Evolutionary conservation across 805 yeast genomes (phyloP).

Genomic region (Cyberlindnera americana): DNA sequence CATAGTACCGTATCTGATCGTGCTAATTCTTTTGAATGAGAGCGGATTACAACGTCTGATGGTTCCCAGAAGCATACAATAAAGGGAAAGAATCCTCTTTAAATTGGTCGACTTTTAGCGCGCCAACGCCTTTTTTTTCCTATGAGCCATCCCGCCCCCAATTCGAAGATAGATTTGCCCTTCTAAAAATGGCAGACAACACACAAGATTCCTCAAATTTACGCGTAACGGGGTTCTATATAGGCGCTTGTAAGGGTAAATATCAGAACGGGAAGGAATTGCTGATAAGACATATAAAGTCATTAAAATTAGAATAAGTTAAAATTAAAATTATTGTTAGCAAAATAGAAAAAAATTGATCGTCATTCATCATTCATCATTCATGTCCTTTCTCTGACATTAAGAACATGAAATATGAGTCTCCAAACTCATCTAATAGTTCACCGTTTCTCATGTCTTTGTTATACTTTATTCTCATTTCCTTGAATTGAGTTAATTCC

Average conservation of each 20-base stretch:
- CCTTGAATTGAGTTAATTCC: slow-evolving; percentile 17
- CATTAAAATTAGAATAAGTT: too few relatives aligned
- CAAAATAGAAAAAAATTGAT: too few relatives aligned
- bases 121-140: slow-evolving; percentile 10
- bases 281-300: too few relatives aligned
- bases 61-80: slow-evolving; percentile 17
- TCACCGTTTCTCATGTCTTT: slow-evolving; percentile 18
- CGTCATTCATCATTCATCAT: too few relatives aligned
- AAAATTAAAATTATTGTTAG: too few relatives aligned
- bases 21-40: slow-evolving; percentile 10
- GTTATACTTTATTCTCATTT: slow-evolving; percentile 21
- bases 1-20: slow-evolving; percentile 21
- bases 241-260: background rate
- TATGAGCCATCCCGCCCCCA: too few relatives aligned
- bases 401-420: slow-evolving; percentile 24
- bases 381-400: slow-evolving; percentile 16
- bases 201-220: slow-evolving; percentile 17
- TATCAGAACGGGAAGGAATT: too few relatives aligned
- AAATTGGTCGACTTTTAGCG: slow-evolving; percentile 13
- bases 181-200: slow-evolving; percentile 3
- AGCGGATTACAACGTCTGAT: slow-evolving; percentile 15
- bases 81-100: background rate
- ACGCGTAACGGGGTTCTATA: slow-evolving; percentile 2
- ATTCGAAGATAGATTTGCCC: background rate
- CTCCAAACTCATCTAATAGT: slow-evolving; percentile 23